Base-by-base conservation (phyloP, 257 asterid genomes). In the Scutellaria barbata region DNA sequence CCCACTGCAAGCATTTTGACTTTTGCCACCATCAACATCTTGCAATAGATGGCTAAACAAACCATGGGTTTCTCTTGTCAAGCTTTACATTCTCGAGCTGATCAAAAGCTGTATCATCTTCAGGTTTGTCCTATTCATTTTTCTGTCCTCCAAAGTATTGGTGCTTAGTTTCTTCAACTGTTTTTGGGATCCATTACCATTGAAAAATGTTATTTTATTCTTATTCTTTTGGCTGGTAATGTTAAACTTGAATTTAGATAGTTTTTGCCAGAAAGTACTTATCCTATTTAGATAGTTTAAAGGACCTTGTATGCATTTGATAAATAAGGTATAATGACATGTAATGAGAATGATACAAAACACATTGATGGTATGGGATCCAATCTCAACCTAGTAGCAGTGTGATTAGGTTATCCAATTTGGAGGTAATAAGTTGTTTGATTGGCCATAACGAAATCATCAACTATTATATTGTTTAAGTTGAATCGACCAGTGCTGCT, bases 31-130 rank as follows among this genome's bases (percentile, higher is more conserved):
- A 62, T 67, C 57, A 58, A 58, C 71, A 46, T 71, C 72, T 68
- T 81, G 45, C 77, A 18, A 74, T 78, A 94, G 99, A 95, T 95
- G 99, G 99, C 84, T 54, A 95, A 95, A 69, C 99, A 95, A 84
- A 95, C 99, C 8, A 92, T 95, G 99, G 99, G 98, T 46, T 92
- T 83, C 79, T 85, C 96, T 74, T 89, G 96, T 62, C 99, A 92
- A 80, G 79, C 99, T 69, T 6, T 92, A 58, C 80, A 73, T 63
- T 65, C 79, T 71, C 92, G 99, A 77, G 99, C 99, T 72, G 99
- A 95, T 87, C 99, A 95, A 76, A 95, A 95, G 88, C 81, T 95
- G 61, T 95, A 95, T 82, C 99, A 89, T 82, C 99, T 95, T 86
- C 99, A 95, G 99, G 99, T 94, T 74, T 66, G 74, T 64, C 35